Conservation (phyloP, 1,284 basidiomycete species). For the Ustilago nuda region DNA sequence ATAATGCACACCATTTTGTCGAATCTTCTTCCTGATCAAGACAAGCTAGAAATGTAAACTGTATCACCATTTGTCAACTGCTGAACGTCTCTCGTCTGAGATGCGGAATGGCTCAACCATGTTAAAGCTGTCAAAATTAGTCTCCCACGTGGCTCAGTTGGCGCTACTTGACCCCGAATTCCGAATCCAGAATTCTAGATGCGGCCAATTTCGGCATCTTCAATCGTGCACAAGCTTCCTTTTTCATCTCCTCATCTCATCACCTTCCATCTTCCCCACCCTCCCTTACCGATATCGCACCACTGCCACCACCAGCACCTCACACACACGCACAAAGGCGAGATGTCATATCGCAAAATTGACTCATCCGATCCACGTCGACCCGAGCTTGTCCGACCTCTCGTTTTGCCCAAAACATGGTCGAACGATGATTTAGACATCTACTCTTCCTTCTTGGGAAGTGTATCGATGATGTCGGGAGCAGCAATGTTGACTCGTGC, state of each 20-base stretch:
- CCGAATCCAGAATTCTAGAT: conserved; percentile 11
- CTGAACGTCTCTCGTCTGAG: background rate
- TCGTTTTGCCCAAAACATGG: conserved; percentile 37
- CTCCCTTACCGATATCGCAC: background rate
- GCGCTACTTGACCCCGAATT: conserved; percentile 13
- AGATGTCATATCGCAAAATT: conserved; percentile 40
- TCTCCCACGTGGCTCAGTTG: conserved; percentile 13
- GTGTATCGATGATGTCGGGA: conserved; percentile 41
- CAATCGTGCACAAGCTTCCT: conserved; percentile 6
- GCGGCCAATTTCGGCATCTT: background rate
- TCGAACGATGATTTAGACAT: conserved; percentile 39
- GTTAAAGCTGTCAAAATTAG: conserved; percentile 1
- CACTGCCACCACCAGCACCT: background rate
- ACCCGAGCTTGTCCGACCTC: conserved; percentile 24
- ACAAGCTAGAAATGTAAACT: background rate
- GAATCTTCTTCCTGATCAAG: background rate
- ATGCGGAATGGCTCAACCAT: background rate
- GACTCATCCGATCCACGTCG: conserved; percentile 41
- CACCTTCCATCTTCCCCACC: background rate
- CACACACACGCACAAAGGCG: background rate
- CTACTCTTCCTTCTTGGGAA: conserved; percentile 39
- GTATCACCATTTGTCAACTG: background rate
- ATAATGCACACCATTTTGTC: background rate
- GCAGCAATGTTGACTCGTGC: conserved; percentile 45
- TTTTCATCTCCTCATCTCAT: background rate